A percentile compares a stretch with the other conserved stretches of the same genome.
These are phyloP conservation scores for Kwoniella shivajii DNA, from an alignment of 1,284 basidiomycete species.

Conservation along the genomic window DNA sequence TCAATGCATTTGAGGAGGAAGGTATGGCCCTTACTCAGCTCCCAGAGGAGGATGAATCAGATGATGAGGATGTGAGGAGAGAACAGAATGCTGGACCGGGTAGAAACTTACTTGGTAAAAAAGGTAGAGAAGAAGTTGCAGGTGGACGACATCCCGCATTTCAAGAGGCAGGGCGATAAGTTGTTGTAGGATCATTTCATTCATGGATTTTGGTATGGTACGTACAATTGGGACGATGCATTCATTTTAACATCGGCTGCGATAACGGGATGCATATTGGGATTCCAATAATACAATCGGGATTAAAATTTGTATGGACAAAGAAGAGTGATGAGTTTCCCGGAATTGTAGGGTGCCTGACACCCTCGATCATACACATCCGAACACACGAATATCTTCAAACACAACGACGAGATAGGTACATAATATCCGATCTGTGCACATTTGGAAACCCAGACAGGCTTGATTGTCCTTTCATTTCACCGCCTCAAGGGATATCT, in stretches of 20 bases:
- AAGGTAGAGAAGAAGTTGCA: slow-evolving; percentile 25
- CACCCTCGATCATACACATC: no score
- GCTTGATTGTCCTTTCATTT: no score
- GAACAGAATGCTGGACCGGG: slow-evolving; percentile 12
- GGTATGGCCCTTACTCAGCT: slow-evolving; percentile 49
- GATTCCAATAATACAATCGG: no score
- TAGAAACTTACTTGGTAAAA: slow-evolving; percentile 32
- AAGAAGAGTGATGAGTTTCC: no score
- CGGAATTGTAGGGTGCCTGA: no score
- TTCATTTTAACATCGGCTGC: neutral
- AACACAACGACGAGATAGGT: no score
- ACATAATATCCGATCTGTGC: no score
- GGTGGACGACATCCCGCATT: slow-evolving; percentile 43
- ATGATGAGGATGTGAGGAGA: slow-evolving; percentile 32
- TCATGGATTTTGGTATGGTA: slow-evolving; percentile 3
- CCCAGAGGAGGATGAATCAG: slow-evolving; percentile 51
- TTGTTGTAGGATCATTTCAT: neutral
- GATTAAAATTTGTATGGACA: no score
- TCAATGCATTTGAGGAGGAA: slow-evolving; percentile 53
- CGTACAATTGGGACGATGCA: neutral
- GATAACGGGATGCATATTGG: no score
- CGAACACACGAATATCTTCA: no score
- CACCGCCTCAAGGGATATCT: no score
- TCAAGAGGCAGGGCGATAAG: slow-evolving; percentile 21
- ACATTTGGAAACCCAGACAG: no score